Percentiles rank a stretch among this genome's conserved stretches.
phyloP scores from a whole-genome alignment of 2,329 filamentous ascomycete genomes.

The Cercospora sp. region DNA sequence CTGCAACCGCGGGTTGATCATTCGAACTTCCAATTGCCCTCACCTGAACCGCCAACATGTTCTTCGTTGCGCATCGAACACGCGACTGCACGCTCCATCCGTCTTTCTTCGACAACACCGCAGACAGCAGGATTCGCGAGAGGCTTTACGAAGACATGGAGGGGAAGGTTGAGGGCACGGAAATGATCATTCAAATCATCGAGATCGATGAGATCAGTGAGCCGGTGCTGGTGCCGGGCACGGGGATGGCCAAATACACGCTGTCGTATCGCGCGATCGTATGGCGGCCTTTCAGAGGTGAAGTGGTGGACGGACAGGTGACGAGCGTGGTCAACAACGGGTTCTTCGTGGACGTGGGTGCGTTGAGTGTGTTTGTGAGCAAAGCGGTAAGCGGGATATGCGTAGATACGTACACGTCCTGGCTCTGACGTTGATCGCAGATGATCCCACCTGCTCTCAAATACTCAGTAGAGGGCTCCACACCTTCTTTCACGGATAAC shows the following conservation, averaged over 20 bases:
- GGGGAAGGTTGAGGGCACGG: constrained; percentile 90
- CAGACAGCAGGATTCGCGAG: constrained; percentile 85
- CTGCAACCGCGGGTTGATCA: background rate
- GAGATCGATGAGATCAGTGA: constrained; percentile 94
- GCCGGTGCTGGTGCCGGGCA: constrained; percentile 79
- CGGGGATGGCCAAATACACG: constrained; percentile 88
- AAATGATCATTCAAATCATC: constrained; percentile 98
- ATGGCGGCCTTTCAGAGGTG: constrained; percentile 96
- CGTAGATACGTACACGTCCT: background rate
- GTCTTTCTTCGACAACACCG: constrained; percentile 93
- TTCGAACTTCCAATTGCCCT: background rate
- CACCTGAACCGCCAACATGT: constrained; percentile 60
- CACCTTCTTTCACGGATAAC: constrained; percentile 95
- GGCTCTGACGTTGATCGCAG: constrained; percentile 47
- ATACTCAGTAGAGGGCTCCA: constrained; percentile 92
- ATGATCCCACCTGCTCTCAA: constrained; percentile 90
- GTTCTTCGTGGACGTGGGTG: constrained; percentile 84
- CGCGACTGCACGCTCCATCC: constrained; percentile 93
- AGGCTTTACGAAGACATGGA: constrained; percentile 92
- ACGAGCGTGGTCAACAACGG: constrained; percentile 87
- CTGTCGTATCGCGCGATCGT: constrained; percentile 94
- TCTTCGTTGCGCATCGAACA: constrained; percentile 97
- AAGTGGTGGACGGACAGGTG: constrained; percentile 95
- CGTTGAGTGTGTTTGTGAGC: constrained; percentile 75
- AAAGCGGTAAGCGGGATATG: constrained; percentile 64